Base-by-base conservation (phyloP, 2,329 filamentous ascomycete species). In the Beauveria sp. region DNA sequence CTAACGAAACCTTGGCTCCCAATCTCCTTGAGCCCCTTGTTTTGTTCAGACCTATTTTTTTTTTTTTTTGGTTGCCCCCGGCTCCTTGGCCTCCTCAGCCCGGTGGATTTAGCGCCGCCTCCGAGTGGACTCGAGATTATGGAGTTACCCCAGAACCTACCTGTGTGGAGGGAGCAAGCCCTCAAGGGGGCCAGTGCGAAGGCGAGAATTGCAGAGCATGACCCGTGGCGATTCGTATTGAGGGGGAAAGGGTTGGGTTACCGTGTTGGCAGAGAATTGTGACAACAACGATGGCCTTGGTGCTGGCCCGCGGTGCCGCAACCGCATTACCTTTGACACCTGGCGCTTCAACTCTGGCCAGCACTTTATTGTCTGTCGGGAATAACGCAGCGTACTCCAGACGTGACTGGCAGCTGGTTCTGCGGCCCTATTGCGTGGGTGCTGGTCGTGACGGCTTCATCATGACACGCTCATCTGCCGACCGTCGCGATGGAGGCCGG, bases 161-260 rank as follows among this genome's bases (percentile, higher is more conserved):
- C n/a, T 46, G 45, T 24, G 24, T 28, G 60, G 31, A 40, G 31
- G 52, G 22, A 20, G 38, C 2, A 22, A 45, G 52, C 5, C 40
- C 24, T 43, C 46, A 20, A 42, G 46, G 46, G 43, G 22, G 38
- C 60, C 60, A 62, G 60, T 62, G 48, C 60, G 28, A 52, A 16
- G 26, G n/a, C 52, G 38, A 45, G 53, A 38, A 62, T 62, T 62
- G 46, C 26, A 57, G 55, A 62, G 60, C 60, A 62, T 62, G 60
- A 57, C 60, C 45, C 2, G 18, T 40, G 22, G 20, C 45, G 20
- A 9, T 26, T 45, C 20, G 28, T 18, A 18, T 50, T 7, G 58
- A 2, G 48, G 16, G 12, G 8, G 1, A 46, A n/a, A 40, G 58
- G n/a, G 58, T 54, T 60, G 58, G 49, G 5, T 60, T 54, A 42